Evolutionary conservation across 805 yeast species (phyloP).

Genomic region (Blastobotrys chiropterorum): DNA sequence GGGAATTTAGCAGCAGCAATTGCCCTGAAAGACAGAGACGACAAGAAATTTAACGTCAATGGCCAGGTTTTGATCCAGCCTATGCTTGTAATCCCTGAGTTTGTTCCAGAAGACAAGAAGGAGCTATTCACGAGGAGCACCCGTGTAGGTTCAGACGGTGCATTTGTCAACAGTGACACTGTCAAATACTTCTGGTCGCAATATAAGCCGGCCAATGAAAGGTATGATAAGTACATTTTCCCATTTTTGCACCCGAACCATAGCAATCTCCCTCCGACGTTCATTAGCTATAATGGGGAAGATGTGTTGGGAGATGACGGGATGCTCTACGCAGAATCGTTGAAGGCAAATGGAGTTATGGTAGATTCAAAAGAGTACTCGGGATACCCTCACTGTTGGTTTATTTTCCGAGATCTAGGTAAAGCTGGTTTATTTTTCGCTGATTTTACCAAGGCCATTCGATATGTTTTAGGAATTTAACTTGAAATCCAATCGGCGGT

Average conservation of each 20-base stretch:
- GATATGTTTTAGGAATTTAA: neutral
- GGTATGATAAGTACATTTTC: conserved; percentile 34
- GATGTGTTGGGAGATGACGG: conserved; percentile 43
- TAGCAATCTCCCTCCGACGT: conserved; percentile 22
- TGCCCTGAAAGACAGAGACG: conserved; percentile 27
- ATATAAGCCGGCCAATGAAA: conserved; percentile 21
- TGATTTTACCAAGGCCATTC: neutral
- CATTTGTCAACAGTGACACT: conserved; percentile 44
- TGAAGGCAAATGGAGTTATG: conserved; percentile 32
- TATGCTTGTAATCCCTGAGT: conserved; percentile 33
- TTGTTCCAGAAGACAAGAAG: conserved; percentile 26
- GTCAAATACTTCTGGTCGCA: conserved; percentile 41
- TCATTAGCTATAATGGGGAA: conserved; percentile 38
- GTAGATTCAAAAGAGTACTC: conserved; percentile 26
- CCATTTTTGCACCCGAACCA: conserved; percentile 39
- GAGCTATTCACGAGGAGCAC: conserved; percentile 36
- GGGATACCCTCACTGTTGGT: conserved; percentile 37
- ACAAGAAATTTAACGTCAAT: conserved; percentile 17
- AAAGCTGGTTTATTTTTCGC: neutral
- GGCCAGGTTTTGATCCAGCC: conserved; percentile 38
- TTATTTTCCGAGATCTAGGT: neutral
- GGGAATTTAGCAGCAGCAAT: conserved; percentile 31
- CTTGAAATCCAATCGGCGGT: neutral
- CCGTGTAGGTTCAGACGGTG: conserved; percentile 35
- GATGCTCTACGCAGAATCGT: conserved; percentile 37